Evolutionary conservation across 2,329 filamentous ascomycete species (phyloP), one percentile per base, ranked within the genome.

Genomic region (Rasamsonia emersonii): DNA sequence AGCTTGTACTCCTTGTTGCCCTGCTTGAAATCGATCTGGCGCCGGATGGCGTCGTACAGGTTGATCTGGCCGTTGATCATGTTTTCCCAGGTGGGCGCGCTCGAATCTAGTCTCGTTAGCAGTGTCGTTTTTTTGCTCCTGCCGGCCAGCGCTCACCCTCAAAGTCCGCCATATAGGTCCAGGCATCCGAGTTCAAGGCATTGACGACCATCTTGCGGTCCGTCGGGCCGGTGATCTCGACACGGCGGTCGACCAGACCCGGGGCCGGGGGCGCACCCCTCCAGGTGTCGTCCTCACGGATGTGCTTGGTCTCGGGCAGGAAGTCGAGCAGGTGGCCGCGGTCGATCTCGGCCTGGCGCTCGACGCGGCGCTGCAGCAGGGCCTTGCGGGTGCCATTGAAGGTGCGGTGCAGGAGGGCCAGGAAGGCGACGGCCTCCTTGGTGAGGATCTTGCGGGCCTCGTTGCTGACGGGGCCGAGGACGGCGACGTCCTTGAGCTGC

Each of bases 141-240:
- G n/a, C 4, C 9, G 24, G 23, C 13, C 14, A 18, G 19, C 9
- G 59, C 73, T 51, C 61, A 91, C 88, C 89, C 67, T 98, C 91
- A 47, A 98, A 93, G 64, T 98, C 91, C 28, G 91, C 91, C 91
- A 98, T 98, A 55, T 96, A 98, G 35, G 89, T 96, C 82, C 84
- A 96, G 15, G 96, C 91, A 53, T 96, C 76, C 27, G 89, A 81
- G 63, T 96, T 98, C 58, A 96, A 58, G 7, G 91, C 91, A 60
- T 98, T 98, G 42, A 96, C 85, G 28, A 96, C 86, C 91, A 98
- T 98, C 75, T 96, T 98, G 47, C 91, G 76, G 64, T 96, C 91
- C 5, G 88, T 95, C 1, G 91, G 91, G 6, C 91, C 91, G 4
- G 91, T 98, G 54, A 96, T 98, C 70, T 98, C 91, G 18, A 95